These are phyloP conservation scores for Skeletonema marinoi DNA, from an alignment of 108 stramenopile genomes.

Conservation along the genomic window DNA sequence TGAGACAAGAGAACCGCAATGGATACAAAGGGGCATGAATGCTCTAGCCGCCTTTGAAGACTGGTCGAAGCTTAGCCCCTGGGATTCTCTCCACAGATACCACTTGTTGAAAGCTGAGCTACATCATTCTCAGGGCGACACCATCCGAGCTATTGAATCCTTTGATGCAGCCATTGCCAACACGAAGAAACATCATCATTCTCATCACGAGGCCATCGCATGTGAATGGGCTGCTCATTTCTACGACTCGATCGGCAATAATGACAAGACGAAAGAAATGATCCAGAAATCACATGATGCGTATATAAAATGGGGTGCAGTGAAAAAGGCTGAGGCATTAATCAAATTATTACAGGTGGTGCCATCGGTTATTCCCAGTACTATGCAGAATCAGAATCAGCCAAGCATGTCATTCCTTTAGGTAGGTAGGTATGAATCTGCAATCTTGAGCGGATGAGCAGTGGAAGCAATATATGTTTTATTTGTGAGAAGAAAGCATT, in stretches of 20 bases:
- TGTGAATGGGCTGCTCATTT: conserved; percentile 22
- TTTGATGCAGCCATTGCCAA: conserved; percentile 2
- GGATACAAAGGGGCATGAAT: conserved; percentile 21
- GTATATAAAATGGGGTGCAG: conserved; percentile 28
- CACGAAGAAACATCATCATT: conserved; percentile 4
- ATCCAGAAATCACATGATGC: conserved; percentile 6
- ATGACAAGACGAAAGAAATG: conserved; percentile 11
- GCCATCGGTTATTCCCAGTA: not conserved
- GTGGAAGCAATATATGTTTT: too few relatives aligned
- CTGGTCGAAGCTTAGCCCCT: not conserved
- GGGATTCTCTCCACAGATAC: conserved; percentile 11
- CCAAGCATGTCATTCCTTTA: not conserved
- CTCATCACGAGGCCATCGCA: not conserved
- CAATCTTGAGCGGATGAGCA: too few relatives aligned
- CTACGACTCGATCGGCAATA: not conserved
- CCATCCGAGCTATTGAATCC: not conserved
- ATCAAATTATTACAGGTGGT: not conserved
- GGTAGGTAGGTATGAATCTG: too few relatives aligned
- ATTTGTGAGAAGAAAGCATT: too few relatives aligned
- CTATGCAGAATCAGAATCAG: not conserved
- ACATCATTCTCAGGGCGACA: conserved; percentile 8
- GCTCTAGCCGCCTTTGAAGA: conserved; percentile 9
- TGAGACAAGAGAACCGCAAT: conserved; percentile 7
- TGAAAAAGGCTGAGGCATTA: not conserved
- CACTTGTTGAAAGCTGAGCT: conserved; percentile 18